A percentile compares a stretch with the other conserved stretches of the same genome.
These are phyloP conservation scores for Nakataea oryzae DNA, from an alignment of 2,329 filamentous ascomycete genomes.

Conservation along the genomic window DNA sequence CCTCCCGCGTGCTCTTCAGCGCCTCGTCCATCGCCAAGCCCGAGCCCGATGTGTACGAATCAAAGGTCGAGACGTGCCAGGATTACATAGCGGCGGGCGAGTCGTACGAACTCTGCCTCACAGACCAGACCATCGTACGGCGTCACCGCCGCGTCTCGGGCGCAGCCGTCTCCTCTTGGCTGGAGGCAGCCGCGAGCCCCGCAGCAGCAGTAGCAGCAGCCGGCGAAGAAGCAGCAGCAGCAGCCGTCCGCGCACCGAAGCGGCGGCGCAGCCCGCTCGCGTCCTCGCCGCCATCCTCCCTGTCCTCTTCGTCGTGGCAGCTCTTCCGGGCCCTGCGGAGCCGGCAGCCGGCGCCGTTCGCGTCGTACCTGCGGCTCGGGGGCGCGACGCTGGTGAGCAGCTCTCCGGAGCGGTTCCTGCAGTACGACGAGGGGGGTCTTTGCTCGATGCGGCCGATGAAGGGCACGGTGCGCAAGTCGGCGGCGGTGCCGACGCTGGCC, in stretches of 20 bases:
- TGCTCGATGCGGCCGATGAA: slow-evolving; percentile 91
- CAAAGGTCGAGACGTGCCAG: slow-evolving; percentile 59
- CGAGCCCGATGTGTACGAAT: slow-evolving; percentile 44
- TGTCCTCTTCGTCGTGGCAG: slow-evolving; percentile 42
- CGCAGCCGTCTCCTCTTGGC: not conserved
- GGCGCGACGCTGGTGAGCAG: slow-evolving; percentile 65
- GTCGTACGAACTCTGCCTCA: slow-evolving; percentile 80
- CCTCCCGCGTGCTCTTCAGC: not conserved
- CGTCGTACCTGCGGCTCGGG: slow-evolving; percentile 67
- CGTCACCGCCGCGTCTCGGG: not conserved
- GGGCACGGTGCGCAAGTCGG: slow-evolving; percentile 78
- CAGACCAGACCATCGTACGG: slow-evolving; percentile 57
- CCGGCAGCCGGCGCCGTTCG: slow-evolving; percentile 74
- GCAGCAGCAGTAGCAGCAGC: slow-evolving; percentile 6
- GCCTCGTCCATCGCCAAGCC: slow-evolving; percentile 26
- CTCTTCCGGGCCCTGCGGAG: slow-evolving; percentile 61
- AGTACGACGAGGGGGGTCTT: slow-evolving; percentile 36
- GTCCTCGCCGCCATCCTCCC: not conserved
- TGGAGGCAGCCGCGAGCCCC: no score
- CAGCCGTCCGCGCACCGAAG: not conserved
- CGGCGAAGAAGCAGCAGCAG: not conserved
- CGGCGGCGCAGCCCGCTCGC: not conserved
- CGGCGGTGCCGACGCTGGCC: slow-evolving; percentile 52
- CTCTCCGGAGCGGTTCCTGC: slow-evolving; percentile 83
- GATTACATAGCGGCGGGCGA: slow-evolving; percentile 64